These are phyloP conservation scores for Penicillium longicatenatum DNA, from an alignment of 495 filamentous ascomycete genomes.

Conservation along the genomic window DNA sequence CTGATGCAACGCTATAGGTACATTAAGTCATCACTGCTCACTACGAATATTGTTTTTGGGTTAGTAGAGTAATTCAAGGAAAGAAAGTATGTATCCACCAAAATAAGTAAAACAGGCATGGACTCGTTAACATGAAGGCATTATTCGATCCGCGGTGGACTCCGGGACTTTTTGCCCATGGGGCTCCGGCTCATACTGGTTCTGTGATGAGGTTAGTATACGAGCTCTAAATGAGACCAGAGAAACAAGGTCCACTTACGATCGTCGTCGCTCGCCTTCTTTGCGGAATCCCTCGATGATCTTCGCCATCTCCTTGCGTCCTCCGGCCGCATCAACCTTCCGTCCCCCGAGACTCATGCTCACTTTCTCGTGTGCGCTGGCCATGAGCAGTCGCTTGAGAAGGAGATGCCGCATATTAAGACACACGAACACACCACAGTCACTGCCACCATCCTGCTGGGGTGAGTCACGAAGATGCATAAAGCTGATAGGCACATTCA, in stretches of 20 bases:
- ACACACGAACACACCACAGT: slow-evolving; percentile 97
- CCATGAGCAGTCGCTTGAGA: slow-evolving; percentile 75
- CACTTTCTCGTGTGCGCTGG: slow-evolving; percentile 77
- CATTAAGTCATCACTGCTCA: slow-evolving; percentile 6
- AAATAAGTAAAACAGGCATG: slow-evolving; percentile 17
- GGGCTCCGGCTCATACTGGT: slow-evolving; percentile 35
- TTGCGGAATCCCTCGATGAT: slow-evolving; percentile 80
- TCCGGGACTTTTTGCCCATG: slow-evolving; percentile 42
- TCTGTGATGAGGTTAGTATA: slow-evolving; percentile 18
- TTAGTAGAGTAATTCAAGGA: neutral
- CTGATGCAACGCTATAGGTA: slow-evolving; percentile 5
- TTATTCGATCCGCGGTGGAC: slow-evolving; percentile 49
- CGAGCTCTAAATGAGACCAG: neutral
- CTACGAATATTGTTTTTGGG: slow-evolving; percentile 8
- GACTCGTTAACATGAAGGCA: slow-evolving; percentile 14
- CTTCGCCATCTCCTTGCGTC: slow-evolving; percentile 83
- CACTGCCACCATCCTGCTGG: slow-evolving; percentile 87
- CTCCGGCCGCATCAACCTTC: slow-evolving; percentile 71
- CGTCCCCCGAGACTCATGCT: slow-evolving; percentile 87
- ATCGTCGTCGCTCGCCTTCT: slow-evolving; percentile 78
- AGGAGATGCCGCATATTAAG: slow-evolving; percentile 89
- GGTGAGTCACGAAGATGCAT: slow-evolving; percentile 80
- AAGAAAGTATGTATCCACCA: slow-evolving; percentile 17
- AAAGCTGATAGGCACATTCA: slow-evolving; percentile 67
- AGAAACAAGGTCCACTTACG: slow-evolving; percentile 52